Base-by-base conservation (phyloP, 1,284 basidiomycete species). In the Ceratobasidium sp. region DNA sequence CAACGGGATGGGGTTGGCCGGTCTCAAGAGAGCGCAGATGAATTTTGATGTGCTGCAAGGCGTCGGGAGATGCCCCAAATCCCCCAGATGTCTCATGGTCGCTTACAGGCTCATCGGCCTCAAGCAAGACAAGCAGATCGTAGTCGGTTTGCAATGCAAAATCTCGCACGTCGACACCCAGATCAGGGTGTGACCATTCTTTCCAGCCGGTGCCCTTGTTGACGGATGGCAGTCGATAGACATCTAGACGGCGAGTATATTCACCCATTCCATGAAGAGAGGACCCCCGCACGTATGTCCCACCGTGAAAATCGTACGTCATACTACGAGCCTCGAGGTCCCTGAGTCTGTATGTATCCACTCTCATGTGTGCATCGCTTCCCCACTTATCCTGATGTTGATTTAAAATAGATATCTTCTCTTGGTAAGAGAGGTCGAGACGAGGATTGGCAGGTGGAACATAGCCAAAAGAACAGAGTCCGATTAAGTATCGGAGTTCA, bases 291-390 rank as follows among this genome's bases (percentile, higher is more conserved):
- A 42, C 64, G 29, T 67, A 67, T 16, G 47, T 13, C 2, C 64
- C 64, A n/a, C 64, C 64, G 42, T 56, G 46, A 44, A 56, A 67
- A 23, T 67, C 64, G 27, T 67, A 67, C 8, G 53, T 56, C 19
- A 42, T 46, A 9, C 23, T 66, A 11, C 13, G 41, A 21, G 52
- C 52, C 2, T 7, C 8, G 8, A 6, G 29, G 9, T 5, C 5
- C 8, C 27, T 25, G 9, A 56, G 52, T 0, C 1, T 19, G 30
- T 56, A 67, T 1, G 14, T 30, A 3, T 14, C 30, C 2, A 42
- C 23, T 14, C 25, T 47, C 13, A 14, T 8, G 13, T 9, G 42
- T 7, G 19, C 16, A n/a, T 30, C 46, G 7, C 16, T 23, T 16
- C 14, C 30, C 64, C 42, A 67, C 14, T 25, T 23, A 4, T 53